Conservation (phyloP, 352 stramenopile species). For the Globisporangium recalcitrans region DNA sequence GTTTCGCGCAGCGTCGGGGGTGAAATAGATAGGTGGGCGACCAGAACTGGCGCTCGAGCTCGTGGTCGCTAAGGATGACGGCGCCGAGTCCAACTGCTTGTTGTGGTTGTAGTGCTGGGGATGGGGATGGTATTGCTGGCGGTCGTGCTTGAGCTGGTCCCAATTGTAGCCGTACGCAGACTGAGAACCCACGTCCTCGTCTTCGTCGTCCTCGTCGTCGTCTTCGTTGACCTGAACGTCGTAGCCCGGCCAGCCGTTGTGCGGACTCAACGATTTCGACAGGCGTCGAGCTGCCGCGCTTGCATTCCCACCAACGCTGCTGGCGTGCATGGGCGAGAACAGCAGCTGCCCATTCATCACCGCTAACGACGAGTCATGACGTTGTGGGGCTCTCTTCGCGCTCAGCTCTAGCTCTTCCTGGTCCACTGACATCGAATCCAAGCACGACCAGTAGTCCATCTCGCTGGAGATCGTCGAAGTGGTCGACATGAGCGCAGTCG, state of each 20-base stretch:
- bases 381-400: conserved; percentile 9
- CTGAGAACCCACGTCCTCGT: conserved; percentile 6
- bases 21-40: conserved; percentile 13
- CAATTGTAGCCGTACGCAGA: conserved; percentile 15
- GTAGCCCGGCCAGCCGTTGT: conserved; percentile 11
- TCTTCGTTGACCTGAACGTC: conserved; percentile 2
- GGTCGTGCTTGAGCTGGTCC: conserved; percentile 4
- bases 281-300: not conserved
- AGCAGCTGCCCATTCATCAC: conserved; percentile 12
- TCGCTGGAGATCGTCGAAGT: conserved; percentile 32
- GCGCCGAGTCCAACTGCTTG: conserved; percentile 1
- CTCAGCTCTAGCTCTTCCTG: conserved; percentile 18
- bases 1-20: conserved; percentile 7
- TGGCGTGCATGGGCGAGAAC: conserved; percentile 19
- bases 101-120: not conserved
- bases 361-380: conserved; percentile 11
- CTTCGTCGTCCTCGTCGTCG: conserved; percentile 11
- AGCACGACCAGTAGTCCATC: conserved; percentile 36
- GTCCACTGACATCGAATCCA: conserved; percentile 18
- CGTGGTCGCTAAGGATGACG: not conserved
- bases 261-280: conserved; percentile 12
- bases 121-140: not conserved
- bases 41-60: not conserved
- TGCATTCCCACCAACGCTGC: not conserved
- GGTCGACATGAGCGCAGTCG: conserved; percentile 17